Conservation (phyloP, 2,329 filamentous ascomycete genomes). For the Zalaria sp. region DNA sequence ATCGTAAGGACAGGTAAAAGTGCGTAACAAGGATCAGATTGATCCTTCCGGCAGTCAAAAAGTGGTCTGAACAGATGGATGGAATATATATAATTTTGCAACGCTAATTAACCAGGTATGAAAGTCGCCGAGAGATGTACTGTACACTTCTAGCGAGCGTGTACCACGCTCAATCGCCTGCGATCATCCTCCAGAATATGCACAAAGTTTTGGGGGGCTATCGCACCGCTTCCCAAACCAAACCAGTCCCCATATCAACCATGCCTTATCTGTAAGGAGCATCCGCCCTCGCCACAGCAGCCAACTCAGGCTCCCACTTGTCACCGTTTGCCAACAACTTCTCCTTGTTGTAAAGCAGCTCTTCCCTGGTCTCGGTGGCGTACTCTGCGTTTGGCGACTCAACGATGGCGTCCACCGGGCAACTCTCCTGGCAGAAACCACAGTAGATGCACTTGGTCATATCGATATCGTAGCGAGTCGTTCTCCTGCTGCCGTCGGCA, state of each 20-base stretch:
- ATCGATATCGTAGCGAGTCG: conserved; percentile 96
- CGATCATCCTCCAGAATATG: no score
- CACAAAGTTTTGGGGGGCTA: no score
- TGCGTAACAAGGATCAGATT: no score
- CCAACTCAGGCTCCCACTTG: conserved; percentile 90
- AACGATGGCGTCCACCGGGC: conserved; percentile 90
- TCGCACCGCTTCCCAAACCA: neutral
- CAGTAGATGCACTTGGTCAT: conserved; percentile 99
- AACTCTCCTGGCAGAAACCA: conserved; percentile 97
- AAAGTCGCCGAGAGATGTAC: no score
- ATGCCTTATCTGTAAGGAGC: conserved; percentile 38
- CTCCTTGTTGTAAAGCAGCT: conserved; percentile 95
- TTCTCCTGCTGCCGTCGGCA: conserved; percentile 85
- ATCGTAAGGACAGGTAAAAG: no score
- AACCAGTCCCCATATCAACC: neutral
- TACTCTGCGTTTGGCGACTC: conserved; percentile 19
- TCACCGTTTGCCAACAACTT: conserved; percentile 37
- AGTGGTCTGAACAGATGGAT: no score
- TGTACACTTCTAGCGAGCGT: no score
- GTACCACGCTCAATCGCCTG: no score
- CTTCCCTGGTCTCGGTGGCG: conserved; percentile 20
- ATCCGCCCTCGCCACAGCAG: conserved; percentile 82
- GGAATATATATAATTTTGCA: no score
- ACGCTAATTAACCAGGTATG: no score
- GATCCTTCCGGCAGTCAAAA: no score